Evolutionary conservation across 2,329 filamentous ascomycete genomes (phyloP).

Genomic region (Trichophyton simii): DNA sequence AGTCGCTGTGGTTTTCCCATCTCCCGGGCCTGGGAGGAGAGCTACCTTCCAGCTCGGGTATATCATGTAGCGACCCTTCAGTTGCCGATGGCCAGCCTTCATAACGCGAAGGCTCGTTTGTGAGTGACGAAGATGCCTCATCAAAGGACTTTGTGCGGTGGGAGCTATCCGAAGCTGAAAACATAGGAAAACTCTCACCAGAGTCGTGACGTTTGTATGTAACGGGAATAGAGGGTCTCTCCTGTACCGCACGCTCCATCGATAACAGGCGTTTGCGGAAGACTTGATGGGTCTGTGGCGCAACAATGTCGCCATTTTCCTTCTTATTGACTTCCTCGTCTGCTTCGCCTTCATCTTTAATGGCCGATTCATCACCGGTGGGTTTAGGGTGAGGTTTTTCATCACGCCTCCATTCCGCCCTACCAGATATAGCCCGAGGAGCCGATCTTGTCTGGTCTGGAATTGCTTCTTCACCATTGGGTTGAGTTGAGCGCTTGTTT

Average conservation of each 20-base stretch:
- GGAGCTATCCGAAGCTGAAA: slow-evolving; percentile 49
- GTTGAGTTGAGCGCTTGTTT: slow-evolving; percentile 16
- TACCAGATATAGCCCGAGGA: slow-evolving; percentile 29
- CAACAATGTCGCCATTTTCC: slow-evolving; percentile 32
- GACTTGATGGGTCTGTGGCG: slow-evolving; percentile 37
- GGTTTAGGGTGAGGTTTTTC: slow-evolving; percentile 1
- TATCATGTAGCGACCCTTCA: slow-evolving; percentile 12
- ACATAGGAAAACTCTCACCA: slow-evolving; percentile 51
- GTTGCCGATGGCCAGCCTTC: slow-evolving; percentile 18
- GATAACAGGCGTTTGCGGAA: slow-evolving; percentile 39
- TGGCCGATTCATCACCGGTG: slow-evolving; percentile 12
- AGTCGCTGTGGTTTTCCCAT: slow-evolving; percentile 7
- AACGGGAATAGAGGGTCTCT: slow-evolving; percentile 22
- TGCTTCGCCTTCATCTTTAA: slow-evolving; percentile 19
- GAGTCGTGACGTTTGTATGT: slow-evolving; percentile 43
- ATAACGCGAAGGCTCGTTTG: slow-evolving; percentile 16
- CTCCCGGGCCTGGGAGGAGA: slow-evolving; percentile 12
- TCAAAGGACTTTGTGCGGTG: slow-evolving; percentile 38
- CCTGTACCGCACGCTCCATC: slow-evolving; percentile 31
- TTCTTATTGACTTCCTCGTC: slow-evolving; percentile 25
- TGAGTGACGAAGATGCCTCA: slow-evolving; percentile 37
- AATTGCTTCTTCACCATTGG: not conserved
- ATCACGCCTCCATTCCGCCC: slow-evolving; percentile 27
- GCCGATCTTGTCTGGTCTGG: slow-evolving; percentile 22
- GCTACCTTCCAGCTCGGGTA: slow-evolving; percentile 12